Percentiles rank a stretch among this genome's conserved stretches.
Evolutionary conservation across 202 grass and related monocot genomes (phyloP).

Genomic region (Zizania palustris): DNA sequence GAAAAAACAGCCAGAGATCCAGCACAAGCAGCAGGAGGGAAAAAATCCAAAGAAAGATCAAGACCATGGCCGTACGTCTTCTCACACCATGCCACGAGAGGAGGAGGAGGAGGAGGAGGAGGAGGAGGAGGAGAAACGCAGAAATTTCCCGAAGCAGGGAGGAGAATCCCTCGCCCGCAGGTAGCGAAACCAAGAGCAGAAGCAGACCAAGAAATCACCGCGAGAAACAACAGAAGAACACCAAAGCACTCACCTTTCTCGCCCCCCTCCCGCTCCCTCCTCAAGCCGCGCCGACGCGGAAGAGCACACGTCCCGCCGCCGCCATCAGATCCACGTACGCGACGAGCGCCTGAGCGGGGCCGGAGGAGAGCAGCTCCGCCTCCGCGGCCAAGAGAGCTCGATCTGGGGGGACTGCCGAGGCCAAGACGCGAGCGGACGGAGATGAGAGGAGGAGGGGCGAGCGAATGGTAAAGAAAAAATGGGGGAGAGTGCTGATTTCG

Average conservation of each 20-base stretch:
- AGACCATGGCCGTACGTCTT: neutral
- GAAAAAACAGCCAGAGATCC: constrained; percentile 48
- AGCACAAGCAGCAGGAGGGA: constrained; percentile 16
- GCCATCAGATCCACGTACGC: constrained; percentile 42
- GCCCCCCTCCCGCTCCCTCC: neutral
- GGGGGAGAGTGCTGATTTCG: constrained; percentile 28
- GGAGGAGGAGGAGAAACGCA: neutral
- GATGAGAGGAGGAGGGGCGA: constrained; percentile 6
- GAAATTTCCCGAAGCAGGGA: neutral
- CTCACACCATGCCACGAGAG: neutral
- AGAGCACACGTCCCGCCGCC: neutral
- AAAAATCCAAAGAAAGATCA: constrained; percentile 36
- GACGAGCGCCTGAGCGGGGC: neutral
- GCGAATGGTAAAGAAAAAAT: neutral
- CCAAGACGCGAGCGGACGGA: neutral
- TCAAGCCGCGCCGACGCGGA: neutral
- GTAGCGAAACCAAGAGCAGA: constrained; percentile 4
- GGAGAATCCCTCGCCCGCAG: neutral
- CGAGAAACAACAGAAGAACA: constrained; percentile 3
- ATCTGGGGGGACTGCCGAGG: constrained; percentile 8
- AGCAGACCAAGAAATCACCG: constrained; percentile 33
- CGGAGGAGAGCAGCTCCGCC: constrained; percentile 24
- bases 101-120: too few species aligned
- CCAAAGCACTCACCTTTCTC: constrained; percentile 39
- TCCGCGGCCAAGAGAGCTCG: constrained; percentile 11